Evolutionary conservation across 2,329 filamentous ascomycete genomes (phyloP), one percentile per base, ranked within the genome.

Genomic region (Thielaviopsis euricoi): DNA sequence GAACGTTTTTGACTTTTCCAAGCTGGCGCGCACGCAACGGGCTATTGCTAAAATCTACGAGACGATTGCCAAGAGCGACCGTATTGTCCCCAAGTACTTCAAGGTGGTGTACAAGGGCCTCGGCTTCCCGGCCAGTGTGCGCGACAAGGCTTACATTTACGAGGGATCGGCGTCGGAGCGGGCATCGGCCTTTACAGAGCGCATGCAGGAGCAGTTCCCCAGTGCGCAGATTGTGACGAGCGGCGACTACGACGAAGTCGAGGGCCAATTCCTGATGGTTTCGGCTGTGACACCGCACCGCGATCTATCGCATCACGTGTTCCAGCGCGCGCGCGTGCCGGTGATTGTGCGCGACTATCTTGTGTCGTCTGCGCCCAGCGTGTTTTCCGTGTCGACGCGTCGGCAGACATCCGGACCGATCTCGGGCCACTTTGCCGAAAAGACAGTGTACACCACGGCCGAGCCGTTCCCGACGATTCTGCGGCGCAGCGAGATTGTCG

Each of bases 31-130:
- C 61, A 86, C 90, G 0, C 86, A 96, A 68, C 79, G 89, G 61
- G 89, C 91, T 6, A 95, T 95, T 72, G 91, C 90, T 21, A 87
- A 85, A 55, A 89, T 97, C 23, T 90, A 96, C 68, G 93, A 97
- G 68, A 85, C 79, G 15, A 86, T 96, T 61, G 80, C 86, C 12
- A 91, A 88, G 73, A 87, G 87, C 64, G 85, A 91, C 57, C 85
- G 83, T 63, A 73, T 84, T 19, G 81, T 85, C 60, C 85, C 88
- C 12, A 86, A 91, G 62, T 97, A 95, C 71, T 97, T 95, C 79
- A 86, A 87, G 62, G 90, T 97, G 26, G 78, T 84, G 13, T 97
- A 93, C 73, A 87, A 85, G 66, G 91, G 91, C 5, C 80, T 95
- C 57, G 90, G 91, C 0, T 97, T 96, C 70, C 87, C 90, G 1